Evolutionary conservation across 306 rosid species (phyloP).

Genomic region (Citrullus amarus): DNA sequence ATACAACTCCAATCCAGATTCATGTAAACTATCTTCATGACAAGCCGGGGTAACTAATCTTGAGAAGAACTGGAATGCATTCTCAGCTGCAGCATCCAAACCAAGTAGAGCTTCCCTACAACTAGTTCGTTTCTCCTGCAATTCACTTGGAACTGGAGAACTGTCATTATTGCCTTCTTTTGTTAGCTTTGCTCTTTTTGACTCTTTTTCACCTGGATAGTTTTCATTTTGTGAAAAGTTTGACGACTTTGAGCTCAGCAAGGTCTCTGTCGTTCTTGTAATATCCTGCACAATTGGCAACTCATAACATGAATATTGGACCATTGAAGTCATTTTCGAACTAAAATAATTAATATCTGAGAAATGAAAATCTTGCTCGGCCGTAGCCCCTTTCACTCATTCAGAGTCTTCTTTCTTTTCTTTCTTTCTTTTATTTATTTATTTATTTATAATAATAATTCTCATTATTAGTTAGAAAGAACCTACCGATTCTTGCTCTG

Average conservation of each 20-base stretch:
- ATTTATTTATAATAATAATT: no score
- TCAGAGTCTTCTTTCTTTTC: constrained; percentile 8
- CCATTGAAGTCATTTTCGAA: neutral
- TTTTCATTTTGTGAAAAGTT: constrained; percentile 10
- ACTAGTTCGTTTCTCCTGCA: constrained; percentile 21
- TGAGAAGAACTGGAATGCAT: constrained; percentile 21
- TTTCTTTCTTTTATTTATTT: no score
- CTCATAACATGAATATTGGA: neutral
- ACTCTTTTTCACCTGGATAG: constrained; percentile 16
- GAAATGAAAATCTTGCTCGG: constrained; percentile 1
- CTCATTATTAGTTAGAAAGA: neutral
- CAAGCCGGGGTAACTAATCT: constrained; percentile 14
- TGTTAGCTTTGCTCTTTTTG: constrained; percentile 8
- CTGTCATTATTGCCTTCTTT: constrained; percentile 12
- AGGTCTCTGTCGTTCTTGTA: constrained; percentile 3
- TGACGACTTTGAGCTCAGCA: constrained; percentile 3
- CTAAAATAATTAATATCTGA: neutral
- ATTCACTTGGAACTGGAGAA: constrained; percentile 13
- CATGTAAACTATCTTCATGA: constrained; percentile 20
- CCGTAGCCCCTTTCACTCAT: neutral
- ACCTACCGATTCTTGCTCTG: constrained; percentile 15
- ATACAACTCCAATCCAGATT: constrained; percentile 23
- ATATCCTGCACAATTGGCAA: neutral
- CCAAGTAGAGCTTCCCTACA: constrained; percentile 43
- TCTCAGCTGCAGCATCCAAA: constrained; percentile 46